These are phyloP conservation scores for Colletotrichum gloeosporioides DNA, from an alignment of 2,329 filamentous ascomycete species.

Conservation along the genomic window DNA sequence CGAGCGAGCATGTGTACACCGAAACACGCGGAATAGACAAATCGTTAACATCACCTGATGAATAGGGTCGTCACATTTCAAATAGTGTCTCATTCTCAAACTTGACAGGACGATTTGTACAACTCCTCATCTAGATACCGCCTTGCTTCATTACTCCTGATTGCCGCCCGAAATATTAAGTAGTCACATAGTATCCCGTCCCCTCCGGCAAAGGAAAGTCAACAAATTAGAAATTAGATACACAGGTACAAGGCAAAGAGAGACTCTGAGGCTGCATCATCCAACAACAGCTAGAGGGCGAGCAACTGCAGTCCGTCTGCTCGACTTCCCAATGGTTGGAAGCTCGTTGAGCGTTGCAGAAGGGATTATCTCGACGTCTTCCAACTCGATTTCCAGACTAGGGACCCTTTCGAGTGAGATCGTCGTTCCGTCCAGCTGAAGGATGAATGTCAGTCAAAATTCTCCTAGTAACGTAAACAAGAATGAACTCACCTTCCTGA, in stretches of 20 bases:
- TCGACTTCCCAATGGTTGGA: conserved; percentile 28
- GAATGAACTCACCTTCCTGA: conserved; percentile 33
- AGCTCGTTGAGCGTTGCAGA: conserved; percentile 29
- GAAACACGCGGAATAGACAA: background rate
- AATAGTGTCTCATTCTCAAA: background rate
- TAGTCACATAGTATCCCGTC: background rate
- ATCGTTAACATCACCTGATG: background rate
- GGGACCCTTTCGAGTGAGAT: conserved; percentile 30
- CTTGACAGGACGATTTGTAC: background rate
- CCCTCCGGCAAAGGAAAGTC: background rate
- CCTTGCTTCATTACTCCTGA: background rate
- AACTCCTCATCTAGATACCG: background rate
- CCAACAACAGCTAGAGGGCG: background rate
- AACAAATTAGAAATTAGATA: background rate
- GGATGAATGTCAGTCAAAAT: background rate
- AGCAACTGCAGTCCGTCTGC: background rate
- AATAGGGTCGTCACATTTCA: background rate
- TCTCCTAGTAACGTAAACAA: background rate
- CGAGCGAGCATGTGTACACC: background rate
- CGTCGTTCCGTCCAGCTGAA: conserved; percentile 35
- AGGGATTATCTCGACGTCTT: conserved; percentile 34
- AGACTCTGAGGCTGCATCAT: background rate
- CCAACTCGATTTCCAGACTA: conserved; percentile 42
- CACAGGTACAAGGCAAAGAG: background rate
- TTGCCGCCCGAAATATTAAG: background rate